Evolutionary conservation across 2,329 filamentous ascomycete species (phyloP), one percentile per base, ranked within the genome.

Genomic region (Cytospora leucostoma): DNA sequence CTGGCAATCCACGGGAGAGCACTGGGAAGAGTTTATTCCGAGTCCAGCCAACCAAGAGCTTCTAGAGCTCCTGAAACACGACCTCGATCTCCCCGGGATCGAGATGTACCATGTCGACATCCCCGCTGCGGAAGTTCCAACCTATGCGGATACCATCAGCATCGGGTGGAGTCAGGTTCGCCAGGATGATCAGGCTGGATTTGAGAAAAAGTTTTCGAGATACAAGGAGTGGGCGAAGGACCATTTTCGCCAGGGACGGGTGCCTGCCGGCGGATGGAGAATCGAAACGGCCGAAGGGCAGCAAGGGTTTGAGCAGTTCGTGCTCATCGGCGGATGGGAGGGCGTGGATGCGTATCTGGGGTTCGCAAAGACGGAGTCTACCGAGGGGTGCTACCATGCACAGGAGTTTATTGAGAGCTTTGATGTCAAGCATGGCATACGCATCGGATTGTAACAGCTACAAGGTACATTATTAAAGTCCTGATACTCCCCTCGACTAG

Each of bases 1-100:
- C 49, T 53, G 57, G 47, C 57, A 33, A 10, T 59, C 57, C 21
- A 35, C 57, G 8, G 38, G 34, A 17, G 57, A 52, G 47, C 57
- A 59, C 47, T 40, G 57, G 57, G 44, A 59, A 12, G n/a, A 34
- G 4, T 59, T 59, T 37, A 53, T 59, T 6, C 57, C 57, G 17
- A 52, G 57, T 21, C 49, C 57, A 17, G 57, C 40, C 15, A 59
- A 59, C 13, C 57, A 53, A 35, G 47, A 53, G n/a, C 21, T 59
- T 3, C 21, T 59, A n/a, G 19, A 4, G 33, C 57, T 53, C 10
- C 47, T 59, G 47, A 33, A 40, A 3, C 34, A 53, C 15, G 47
- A 59, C 3, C 34, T 52, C 19, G 33, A 40, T 32, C 5, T 53
- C 21, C 21, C 47, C 8, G 35, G 33, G 19, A 59, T 59, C 19